These are phyloP conservation scores for Euptelea pleiosperma DNA, from an alignment of 164 flowering plant species.

Conservation along the genomic window DNA sequence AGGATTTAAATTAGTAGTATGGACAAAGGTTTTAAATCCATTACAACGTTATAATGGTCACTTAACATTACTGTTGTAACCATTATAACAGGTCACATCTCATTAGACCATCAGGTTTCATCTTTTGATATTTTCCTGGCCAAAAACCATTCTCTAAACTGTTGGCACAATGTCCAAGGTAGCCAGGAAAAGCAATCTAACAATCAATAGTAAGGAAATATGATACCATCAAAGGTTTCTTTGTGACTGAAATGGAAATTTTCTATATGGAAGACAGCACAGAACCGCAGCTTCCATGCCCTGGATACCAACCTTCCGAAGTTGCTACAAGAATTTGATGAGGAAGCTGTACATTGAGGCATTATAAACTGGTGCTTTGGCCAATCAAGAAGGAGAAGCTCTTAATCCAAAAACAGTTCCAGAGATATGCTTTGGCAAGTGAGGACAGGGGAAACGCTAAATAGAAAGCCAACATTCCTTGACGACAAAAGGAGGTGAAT, in stretches of 20 bases:
- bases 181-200: neutral
- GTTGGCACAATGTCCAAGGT: neutral
- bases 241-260: neutral
- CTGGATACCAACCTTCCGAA: conserved; percentile 74
- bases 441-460: neutral
- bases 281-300: conserved; percentile 85
- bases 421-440: neutral
- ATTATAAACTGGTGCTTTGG: conserved; percentile 34
- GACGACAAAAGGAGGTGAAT: conserved; percentile 11
- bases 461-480: neutral
- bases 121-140: neutral
- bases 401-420: conserved; percentile 3
- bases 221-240: neutral
- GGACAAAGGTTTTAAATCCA: no score
- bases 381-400: conserved; percentile 25
- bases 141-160: neutral
- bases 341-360: conserved; percentile 68
- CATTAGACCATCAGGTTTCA: no score
- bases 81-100: no score
- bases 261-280: conserved; percentile 43
- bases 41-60: no score
- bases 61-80: no score
- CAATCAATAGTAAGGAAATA: no score
- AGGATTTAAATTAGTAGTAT: no score
- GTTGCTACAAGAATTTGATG: conserved; percentile 62